Percentiles rank a stretch among this genome's conserved stretches.
These are phyloP conservation scores for Trichoderma arundinaceum DNA, from an alignment of 2,329 filamentous ascomycete species.

Conservation along the genomic window DNA sequence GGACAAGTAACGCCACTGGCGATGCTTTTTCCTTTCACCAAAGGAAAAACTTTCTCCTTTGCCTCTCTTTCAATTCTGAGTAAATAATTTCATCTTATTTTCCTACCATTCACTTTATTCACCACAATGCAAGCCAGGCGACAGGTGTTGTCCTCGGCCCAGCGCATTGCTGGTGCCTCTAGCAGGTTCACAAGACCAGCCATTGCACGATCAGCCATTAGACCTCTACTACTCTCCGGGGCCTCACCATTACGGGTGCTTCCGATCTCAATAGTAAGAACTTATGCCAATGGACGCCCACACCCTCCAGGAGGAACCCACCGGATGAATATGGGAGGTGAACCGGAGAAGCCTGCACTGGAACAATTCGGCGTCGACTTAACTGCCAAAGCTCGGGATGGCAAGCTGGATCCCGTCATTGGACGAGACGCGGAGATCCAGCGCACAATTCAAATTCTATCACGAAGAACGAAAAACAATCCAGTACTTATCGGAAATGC, in stretches of 20 bases:
- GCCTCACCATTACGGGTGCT: conserved; percentile 41
- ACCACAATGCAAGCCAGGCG: conserved; percentile 51
- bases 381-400: conserved; percentile 80
- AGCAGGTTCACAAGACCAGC: conserved; percentile 42
- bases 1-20: conserved; percentile 1
- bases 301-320: conserved; percentile 92
- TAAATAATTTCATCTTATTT: conserved; percentile 1
- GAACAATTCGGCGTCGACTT: conserved; percentile 92
- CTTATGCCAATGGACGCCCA: conserved; percentile 73
- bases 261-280: conserved; percentile 52
- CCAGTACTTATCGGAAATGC: conserved; percentile 91
- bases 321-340: conserved; percentile 84
- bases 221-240: conserved; percentile 4
- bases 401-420: conserved; percentile 95
- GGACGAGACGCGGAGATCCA: conserved; percentile 91
- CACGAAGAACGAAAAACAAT: conserved; percentile 92
- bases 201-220: conserved; percentile 36
- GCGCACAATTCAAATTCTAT: conserved; percentile 91
- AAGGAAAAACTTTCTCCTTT: background rate
- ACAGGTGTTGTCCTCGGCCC: conserved; percentile 48
- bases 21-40: background rate
- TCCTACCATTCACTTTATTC: conserved; percentile 4
- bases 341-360: conserved; percentile 77
- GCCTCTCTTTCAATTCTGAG: background rate
- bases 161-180: conserved; percentile 45